Evolutionary conservation across 1,284 basidiomycete genomes (phyloP).

Genomic region (Calocybe gambosa): DNA sequence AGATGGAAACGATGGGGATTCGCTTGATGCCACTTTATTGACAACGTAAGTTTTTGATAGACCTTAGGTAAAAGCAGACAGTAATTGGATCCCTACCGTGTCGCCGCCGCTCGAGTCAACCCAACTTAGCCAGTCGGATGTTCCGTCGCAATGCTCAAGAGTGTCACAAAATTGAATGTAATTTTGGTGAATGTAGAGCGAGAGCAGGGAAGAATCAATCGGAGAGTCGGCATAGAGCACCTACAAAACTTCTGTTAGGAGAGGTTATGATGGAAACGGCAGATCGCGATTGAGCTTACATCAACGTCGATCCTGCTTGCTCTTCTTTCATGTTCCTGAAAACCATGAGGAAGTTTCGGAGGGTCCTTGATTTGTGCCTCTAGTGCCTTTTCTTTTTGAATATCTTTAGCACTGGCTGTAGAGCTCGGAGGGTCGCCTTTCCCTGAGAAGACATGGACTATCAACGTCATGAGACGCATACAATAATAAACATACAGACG

Average conservation of each 20-base stretch:
- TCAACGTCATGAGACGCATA: neutral
- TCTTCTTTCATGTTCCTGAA: slow-evolving; percentile 57
- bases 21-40: slow-evolving; percentile 61
- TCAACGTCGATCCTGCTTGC: slow-evolving; percentile 78
- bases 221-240: slow-evolving; percentile 79
- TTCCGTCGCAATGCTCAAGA: slow-evolving; percentile 67
- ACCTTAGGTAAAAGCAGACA: slow-evolving; percentile 10
- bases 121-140: slow-evolving; percentile 78
- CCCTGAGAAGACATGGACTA: slow-evolving; percentile 36
- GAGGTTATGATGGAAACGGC: neutral
- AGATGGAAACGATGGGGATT: slow-evolving; percentile 86
- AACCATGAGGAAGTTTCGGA: slow-evolving; percentile 47
- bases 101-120: slow-evolving; percentile 76
- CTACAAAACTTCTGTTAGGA: slow-evolving; percentile 30
- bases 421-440: slow-evolving; percentile 60
- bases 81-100: slow-evolving; percentile 43
- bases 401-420: slow-evolving; percentile 49
- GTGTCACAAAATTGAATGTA: slow-evolving; percentile 79
- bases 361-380: slow-evolving; percentile 48
- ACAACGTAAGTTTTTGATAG: slow-evolving; percentile 2
- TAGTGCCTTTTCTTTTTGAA: slow-evolving; percentile 48
- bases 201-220: slow-evolving; percentile 84
- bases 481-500: slow-evolving; percentile 39
- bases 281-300: slow-evolving; percentile 32
- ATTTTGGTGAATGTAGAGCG: slow-evolving; percentile 92